phyloP scores from a whole-genome alignment of 2,329 filamentous ascomycete genomes.

The Colletotrichum shisoi region DNA sequence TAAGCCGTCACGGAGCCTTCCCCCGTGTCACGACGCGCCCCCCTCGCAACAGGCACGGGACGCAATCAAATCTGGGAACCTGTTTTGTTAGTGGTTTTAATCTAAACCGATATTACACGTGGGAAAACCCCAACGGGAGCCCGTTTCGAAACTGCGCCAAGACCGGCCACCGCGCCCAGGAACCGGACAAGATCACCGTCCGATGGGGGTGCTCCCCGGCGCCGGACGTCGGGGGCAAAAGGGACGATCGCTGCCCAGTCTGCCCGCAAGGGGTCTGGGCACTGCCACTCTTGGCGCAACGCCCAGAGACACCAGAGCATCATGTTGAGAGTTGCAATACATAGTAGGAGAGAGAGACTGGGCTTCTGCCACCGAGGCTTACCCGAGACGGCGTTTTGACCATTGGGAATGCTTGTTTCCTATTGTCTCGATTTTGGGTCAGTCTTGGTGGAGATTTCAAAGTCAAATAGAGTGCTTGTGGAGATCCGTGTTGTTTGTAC shows the following conservation, averaged over 20 bases:
- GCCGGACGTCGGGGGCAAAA: conserved; percentile 3
- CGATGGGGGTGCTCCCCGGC: background rate
- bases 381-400: background rate
- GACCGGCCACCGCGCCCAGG: conserved; percentile 4
- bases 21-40: background rate
- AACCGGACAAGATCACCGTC: conserved; percentile 22
- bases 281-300: conserved; percentile 33
- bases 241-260: conserved; percentile 26
- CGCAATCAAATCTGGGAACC: conserved; percentile 23
- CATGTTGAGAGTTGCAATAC: conserved; percentile 17
- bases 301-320: conserved; percentile 32
- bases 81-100: background rate
- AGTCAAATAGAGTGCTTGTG: too few relatives aligned
- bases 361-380: background rate
- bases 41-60: background rate
- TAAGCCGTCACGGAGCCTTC: background rate
- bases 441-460: too few relatives aligned
- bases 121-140: conserved; percentile 7
- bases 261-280: conserved; percentile 28
- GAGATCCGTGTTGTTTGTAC: too few relatives aligned
- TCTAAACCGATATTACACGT: conserved; percentile 20
- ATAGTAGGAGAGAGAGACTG: too few relatives aligned
- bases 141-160: conserved; percentile 27
- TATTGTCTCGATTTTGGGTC: too few relatives aligned
- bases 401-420: too few relatives aligned